phyloP scores from a whole-genome alignment of 1,284 basidiomycete genomes.

The Trichosporon sp. region DNA sequence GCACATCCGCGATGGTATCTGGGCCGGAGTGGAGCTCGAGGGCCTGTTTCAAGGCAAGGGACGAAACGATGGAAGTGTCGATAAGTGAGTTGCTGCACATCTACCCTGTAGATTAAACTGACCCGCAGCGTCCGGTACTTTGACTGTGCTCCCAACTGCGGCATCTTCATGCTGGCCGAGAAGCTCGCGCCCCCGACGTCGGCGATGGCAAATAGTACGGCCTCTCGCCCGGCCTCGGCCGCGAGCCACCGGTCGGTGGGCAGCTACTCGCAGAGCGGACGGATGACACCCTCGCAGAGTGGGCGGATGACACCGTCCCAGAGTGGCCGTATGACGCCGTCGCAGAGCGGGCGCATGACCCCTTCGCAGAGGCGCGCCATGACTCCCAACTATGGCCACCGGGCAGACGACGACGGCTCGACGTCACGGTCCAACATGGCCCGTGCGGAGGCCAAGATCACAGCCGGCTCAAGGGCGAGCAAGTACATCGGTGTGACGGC shows the following conservation, averaged over 20 bases:
- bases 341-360: constrained; percentile 23
- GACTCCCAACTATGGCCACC: constrained; percentile 11
- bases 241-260: constrained; percentile 59
- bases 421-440: constrained; percentile 35
- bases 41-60: constrained; percentile 83
- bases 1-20: constrained; percentile 75
- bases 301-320: constrained; percentile 55
- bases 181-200: constrained; percentile 71
- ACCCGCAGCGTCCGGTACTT: constrained; percentile 71
- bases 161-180: constrained; percentile 77
- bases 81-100: constrained; percentile 59
- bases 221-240: constrained; percentile 68
- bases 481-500: constrained; percentile 71
- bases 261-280: constrained; percentile 47
- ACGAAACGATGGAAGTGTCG: constrained; percentile 89
- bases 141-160: constrained; percentile 72
- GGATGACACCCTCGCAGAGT: constrained; percentile 50
- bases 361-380: constrained; percentile 10
- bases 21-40: constrained; percentile 85
- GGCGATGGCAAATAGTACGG: constrained; percentile 29
- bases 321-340: constrained; percentile 24
- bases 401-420: not conserved
- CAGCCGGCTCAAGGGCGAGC: constrained; percentile 73
- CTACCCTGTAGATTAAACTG: not conserved
- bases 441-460: constrained; percentile 54